Evolutionary conservation across 2,329 filamentous ascomycete species (phyloP).

Genomic region (Fusarium tanahbumbuense): DNA sequence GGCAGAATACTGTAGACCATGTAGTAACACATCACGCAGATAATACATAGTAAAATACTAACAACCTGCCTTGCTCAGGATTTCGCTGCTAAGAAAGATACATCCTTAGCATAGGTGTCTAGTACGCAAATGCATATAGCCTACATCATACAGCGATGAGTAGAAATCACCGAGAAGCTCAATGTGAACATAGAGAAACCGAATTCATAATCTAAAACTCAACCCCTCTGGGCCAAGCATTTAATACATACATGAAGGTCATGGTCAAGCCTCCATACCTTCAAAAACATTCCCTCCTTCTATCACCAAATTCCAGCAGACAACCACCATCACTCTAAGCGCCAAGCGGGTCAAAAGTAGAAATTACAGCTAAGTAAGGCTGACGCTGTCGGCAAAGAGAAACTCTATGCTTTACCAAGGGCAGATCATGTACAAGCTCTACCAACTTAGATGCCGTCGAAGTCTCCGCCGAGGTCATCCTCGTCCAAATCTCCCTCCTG

Average conservation of each 20-base stretch:
- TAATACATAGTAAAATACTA: neutral
- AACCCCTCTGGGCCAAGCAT: slow-evolving; percentile 32
- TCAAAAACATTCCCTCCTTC: slow-evolving; percentile 19
- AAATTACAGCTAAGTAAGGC: slow-evolving; percentile 33
- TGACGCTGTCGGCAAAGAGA: slow-evolving; percentile 11
- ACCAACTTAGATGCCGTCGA: slow-evolving; percentile 84
- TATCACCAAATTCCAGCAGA: slow-evolving; percentile 32
- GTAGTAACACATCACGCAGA: neutral
- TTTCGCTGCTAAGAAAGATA: too few species aligned
- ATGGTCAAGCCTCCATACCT: slow-evolving; percentile 25
- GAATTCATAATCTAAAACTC: slow-evolving; percentile 28
- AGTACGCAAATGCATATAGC: neutral
- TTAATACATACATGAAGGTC: slow-evolving; percentile 44
- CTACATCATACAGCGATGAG: too few species aligned
- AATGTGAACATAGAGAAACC: neutral
- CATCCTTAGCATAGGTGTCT: neutral
- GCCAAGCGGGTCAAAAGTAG: slow-evolving; percentile 36
- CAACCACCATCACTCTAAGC: slow-evolving; percentile 23
- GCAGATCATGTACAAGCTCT: slow-evolving; percentile 19
- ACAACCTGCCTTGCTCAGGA: too few species aligned
- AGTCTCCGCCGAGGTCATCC: slow-evolving; percentile 94
- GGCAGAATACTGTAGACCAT: neutral
- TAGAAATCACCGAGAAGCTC: neutral
- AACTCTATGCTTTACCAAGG: slow-evolving; percentile 22
- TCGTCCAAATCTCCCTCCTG: slow-evolving; percentile 97